Conservation (phyloP, 116 monocot species). For the Zostera marina region DNA sequence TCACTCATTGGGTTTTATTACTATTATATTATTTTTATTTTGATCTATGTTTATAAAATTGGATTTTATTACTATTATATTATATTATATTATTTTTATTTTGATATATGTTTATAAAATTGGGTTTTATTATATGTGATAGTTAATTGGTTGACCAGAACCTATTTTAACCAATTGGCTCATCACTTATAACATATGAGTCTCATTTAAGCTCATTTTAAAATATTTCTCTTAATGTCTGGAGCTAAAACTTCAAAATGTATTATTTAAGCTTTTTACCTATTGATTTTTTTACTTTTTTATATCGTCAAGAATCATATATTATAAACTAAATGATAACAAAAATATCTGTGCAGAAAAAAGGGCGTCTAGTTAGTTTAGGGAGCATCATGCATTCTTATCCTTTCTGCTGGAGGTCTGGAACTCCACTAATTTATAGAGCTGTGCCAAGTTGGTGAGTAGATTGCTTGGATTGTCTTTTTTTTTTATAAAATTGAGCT, state of each 20-base stretch:
- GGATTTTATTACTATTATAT: no score
- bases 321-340: not conserved
- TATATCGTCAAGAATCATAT: not conserved
- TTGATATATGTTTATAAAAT: no score
- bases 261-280: not conserved
- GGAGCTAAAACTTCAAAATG: not conserved
- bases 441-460: conserved; percentile 93
- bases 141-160: no score
- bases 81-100: no score
- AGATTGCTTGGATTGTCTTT: not conserved
- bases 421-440: conserved; percentile 84
- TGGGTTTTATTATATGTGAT: no score
- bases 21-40: no score
- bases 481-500: not conserved
- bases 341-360: conserved; percentile 13
- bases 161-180: no score
- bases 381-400: conserved; percentile 86
- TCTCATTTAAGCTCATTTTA: not conserved
- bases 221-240: not conserved
- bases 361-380: conserved; percentile 71
- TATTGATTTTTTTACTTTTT: not conserved
- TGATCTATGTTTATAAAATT: no score
- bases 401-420: conserved; percentile 97
- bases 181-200: no score
- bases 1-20: no score